These are phyloP conservation scores for Sideroxylon spinosum DNA, from an alignment of 179 eudicot genomes.

Conservation along the genomic window DNA sequence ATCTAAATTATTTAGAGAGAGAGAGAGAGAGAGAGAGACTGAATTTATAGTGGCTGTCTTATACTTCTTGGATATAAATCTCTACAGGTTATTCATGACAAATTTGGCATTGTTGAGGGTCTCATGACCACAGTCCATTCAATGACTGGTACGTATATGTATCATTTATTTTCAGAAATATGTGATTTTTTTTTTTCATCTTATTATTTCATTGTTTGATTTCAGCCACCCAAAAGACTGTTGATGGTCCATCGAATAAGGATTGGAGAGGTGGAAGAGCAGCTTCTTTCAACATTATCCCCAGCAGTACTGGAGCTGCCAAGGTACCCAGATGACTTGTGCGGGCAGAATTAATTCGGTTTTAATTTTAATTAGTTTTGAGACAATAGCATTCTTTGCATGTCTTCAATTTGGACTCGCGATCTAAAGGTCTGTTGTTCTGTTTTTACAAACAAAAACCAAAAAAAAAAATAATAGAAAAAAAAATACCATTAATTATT, in stretches of 20 bases:
- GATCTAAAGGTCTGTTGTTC: too few species aligned
- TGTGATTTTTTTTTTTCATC: background rate
- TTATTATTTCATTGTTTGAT: background rate
- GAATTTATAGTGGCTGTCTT: background rate
- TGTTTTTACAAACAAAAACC: background rate
- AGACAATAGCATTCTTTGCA: too few species aligned
- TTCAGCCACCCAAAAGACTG: slow-evolving; percentile 71
- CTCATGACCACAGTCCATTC: slow-evolving; percentile 72
- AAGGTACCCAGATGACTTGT: slow-evolving; percentile 34
- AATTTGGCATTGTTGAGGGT: slow-evolving; percentile 63
- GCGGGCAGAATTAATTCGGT: too few species aligned
- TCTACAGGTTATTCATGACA: slow-evolving; percentile 46
- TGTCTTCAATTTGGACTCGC: too few species aligned
- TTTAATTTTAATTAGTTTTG: too few species aligned
- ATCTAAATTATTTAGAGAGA: background rate
- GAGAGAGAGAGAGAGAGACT: too few species aligned
- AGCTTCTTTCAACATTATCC: slow-evolving; percentile 62
- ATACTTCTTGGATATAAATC: background rate
- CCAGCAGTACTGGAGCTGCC: slow-evolving; percentile 72
- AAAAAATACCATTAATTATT: too few species aligned
- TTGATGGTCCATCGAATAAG: slow-evolving; percentile 71
- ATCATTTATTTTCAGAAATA: background rate
- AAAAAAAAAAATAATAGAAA: too few species aligned
- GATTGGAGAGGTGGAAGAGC: slow-evolving; percentile 85
- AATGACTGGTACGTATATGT: slow-evolving; percentile 41